These are phyloP conservation scores for Kokia cookei DNA, from an alignment of 441 rosid species.

Conservation along the genomic window DNA sequence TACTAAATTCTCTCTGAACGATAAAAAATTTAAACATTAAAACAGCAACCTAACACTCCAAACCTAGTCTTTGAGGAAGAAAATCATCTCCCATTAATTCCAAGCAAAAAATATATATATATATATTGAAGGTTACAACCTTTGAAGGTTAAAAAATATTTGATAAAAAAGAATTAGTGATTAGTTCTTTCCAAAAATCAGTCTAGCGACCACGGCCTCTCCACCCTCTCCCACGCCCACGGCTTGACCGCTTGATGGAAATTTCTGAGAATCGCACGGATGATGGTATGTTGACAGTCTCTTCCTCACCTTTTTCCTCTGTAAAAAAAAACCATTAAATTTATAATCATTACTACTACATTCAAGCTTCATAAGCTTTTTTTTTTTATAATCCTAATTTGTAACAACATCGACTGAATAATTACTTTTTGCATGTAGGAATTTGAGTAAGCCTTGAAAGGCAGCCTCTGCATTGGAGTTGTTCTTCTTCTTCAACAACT, in stretches of 20 bases:
- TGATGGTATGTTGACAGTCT: background rate
- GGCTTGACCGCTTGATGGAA: background rate
- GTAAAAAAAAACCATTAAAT: background rate
- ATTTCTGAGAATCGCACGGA: background rate
- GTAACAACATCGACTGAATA: too few relatives aligned
- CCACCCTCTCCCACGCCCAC: background rate
- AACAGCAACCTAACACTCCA: too few relatives aligned
- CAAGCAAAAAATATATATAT: too few relatives aligned
- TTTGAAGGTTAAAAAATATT: too few relatives aligned
- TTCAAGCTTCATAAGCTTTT: background rate
- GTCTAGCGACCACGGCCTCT: background rate
- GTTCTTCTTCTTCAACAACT: slow-evolving; percentile 23
- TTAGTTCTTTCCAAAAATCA: too few relatives aligned
- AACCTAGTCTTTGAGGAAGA: too few relatives aligned
- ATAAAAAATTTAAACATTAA: too few relatives aligned
- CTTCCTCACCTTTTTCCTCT: background rate
- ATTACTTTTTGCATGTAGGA: slow-evolving; percentile 7
- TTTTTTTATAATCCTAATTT: background rate
- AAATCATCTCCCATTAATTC: too few relatives aligned
- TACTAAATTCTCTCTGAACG: too few relatives aligned
- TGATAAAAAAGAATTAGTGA: too few relatives aligned
- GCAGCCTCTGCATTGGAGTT: slow-evolving; percentile 3
- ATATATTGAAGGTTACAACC: too few relatives aligned
- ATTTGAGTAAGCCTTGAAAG: slow-evolving; percentile 10
- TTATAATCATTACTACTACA: background rate